Conservation (phyloP, 2,329 filamentous ascomycete genomes). For the Ceratocystis ficicola region DNA sequence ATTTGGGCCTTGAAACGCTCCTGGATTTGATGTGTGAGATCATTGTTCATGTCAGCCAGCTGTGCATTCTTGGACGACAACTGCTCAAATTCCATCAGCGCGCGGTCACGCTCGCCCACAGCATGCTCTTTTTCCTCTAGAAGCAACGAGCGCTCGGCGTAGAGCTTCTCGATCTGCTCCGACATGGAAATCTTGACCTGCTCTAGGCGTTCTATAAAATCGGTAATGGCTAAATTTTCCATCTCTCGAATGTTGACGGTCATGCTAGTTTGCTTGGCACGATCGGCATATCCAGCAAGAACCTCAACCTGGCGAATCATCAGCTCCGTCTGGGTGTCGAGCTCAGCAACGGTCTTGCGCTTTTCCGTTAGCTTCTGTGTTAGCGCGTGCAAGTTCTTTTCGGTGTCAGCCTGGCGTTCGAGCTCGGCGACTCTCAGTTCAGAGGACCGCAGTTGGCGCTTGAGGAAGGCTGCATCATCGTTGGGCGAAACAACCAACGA, state of each 20-base stretch:
- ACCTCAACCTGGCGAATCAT: conserved; percentile 86
- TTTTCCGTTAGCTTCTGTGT: conserved; percentile 87
- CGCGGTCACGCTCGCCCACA: conserved; percentile 78
- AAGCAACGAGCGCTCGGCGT: conserved; percentile 64
- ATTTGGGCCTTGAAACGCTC: conserved; percentile 77
- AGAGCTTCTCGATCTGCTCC: conserved; percentile 46
- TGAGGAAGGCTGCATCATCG: conserved; percentile 55
- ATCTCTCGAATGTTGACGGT: conserved; percentile 70
- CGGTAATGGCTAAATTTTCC: conserved; percentile 82
- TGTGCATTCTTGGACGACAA: conserved; percentile 89
- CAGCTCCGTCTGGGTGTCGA: conserved; percentile 91
- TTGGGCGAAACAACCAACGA: conserved; percentile 43
- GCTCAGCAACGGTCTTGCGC: conserved; percentile 83
- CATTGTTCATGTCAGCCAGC: conserved; percentile 87
- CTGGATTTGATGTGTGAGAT: conserved; percentile 87
- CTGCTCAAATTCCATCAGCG: conserved; percentile 89
- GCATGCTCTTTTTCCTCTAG: conserved; percentile 75
- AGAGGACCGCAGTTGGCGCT: conserved; percentile 65
- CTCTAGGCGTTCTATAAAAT: conserved; percentile 66
- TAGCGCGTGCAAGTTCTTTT: conserved; percentile 57
- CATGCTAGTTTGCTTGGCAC: conserved; percentile 69
- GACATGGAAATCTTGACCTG: conserved; percentile 49
- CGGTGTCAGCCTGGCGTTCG: conserved; percentile 59
- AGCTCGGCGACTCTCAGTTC: conserved; percentile 80
- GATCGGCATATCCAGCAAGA: conserved; percentile 75